Evolutionary conservation across 1,139 yeast species (phyloP), one percentile per base, ranked within the genome.

Genomic region (Diutina rugosa): DNA sequence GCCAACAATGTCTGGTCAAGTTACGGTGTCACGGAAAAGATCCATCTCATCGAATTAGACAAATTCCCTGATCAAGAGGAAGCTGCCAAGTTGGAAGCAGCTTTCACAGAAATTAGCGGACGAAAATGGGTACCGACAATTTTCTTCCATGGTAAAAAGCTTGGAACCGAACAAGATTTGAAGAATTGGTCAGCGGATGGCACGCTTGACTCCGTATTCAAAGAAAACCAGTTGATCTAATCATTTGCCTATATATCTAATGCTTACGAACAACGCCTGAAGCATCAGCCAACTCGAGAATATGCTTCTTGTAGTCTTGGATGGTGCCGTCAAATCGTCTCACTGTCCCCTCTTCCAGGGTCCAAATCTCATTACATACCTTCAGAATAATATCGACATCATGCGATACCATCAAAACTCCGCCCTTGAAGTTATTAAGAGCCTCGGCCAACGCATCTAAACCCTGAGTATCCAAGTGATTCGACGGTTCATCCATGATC

Each of bases 401-500:
- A 79, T 93, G 99, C 56, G 97, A 89, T 59, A 93, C 99, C 97
- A 93, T 90, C 63, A 93, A 78, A 45, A 93, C 86, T 70, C 99
- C 99, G 67, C 99, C 99, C 67, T 89, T 81, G 78, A 91, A 93
- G 61, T 82, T 84, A 62, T 79, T 83, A 66, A 93, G 78, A 1
- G 98, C 98, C 49, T 87, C 95, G 7, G 95, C 85, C 61, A 93
- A 78, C 0, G 99, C 98, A 70, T 93, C 99, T 66, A 93, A 77
- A 81, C 98, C 99, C 56, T 95, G 88, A 16, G 97, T 91, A 85
- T 93, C 99, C 80, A 93, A 83, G 72, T 93, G 99, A 74, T 93
- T 93, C 10, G 98, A 90, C 72, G 99, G 99, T 79, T 95, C 99
- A 77, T 93, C 99, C 63, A 93, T 77, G 67, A 93, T 83, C 64